Evolutionary conservation across 2,329 filamentous ascomycete species (phyloP).

Genomic region (Neocatenulostroma microsporum): DNA sequence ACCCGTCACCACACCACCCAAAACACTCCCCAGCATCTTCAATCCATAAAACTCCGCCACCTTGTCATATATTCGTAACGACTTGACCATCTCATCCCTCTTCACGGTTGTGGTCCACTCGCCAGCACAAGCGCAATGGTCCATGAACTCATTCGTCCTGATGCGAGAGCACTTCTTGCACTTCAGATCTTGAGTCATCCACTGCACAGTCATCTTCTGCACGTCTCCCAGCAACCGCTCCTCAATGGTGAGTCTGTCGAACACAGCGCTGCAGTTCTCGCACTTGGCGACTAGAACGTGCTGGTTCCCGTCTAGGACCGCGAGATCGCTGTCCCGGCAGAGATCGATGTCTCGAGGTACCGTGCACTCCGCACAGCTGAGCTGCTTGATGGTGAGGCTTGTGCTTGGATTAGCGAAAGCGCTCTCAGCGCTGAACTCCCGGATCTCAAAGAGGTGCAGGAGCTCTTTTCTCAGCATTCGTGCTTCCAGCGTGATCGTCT

Average conservation of each 20-base stretch:
- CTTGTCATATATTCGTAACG: constrained; percentile 60
- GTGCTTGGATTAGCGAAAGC: constrained; percentile 79
- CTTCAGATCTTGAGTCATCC: constrained; percentile 84
- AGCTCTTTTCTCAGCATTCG: constrained; percentile 83
- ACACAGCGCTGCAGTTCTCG: constrained; percentile 64
- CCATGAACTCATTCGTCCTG: constrained; percentile 86
- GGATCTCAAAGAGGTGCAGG: constrained; percentile 81
- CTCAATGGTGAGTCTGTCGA: constrained; percentile 73
- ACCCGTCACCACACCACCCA: constrained; percentile 6
- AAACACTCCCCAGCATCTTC: constrained; percentile 7
- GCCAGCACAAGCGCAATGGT: constrained; percentile 90
- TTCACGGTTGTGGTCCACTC: constrained; percentile 69
- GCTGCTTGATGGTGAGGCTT: constrained; percentile 61
- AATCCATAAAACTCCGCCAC: constrained; percentile 69
- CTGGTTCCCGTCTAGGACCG: constrained; percentile 40
- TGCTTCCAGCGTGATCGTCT: constrained; percentile 81
- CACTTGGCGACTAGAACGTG: constrained; percentile 43
- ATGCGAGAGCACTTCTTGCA: constrained; percentile 63
- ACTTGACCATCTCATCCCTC: constrained; percentile 56
- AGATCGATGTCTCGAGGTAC: constrained; percentile 82
- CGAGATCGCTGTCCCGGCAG: constrained; percentile 77
- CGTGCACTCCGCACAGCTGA: constrained; percentile 87
- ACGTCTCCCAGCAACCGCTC: constrained; percentile 72
- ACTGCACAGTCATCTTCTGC: constrained; percentile 66
- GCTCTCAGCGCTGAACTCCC: constrained; percentile 83